A percentile compares a stretch with the other conserved stretches of the same genome.
phyloP scores from a whole-genome alignment of 768 basidiomycete species.

The Gautieria morchelliformis region DNA sequence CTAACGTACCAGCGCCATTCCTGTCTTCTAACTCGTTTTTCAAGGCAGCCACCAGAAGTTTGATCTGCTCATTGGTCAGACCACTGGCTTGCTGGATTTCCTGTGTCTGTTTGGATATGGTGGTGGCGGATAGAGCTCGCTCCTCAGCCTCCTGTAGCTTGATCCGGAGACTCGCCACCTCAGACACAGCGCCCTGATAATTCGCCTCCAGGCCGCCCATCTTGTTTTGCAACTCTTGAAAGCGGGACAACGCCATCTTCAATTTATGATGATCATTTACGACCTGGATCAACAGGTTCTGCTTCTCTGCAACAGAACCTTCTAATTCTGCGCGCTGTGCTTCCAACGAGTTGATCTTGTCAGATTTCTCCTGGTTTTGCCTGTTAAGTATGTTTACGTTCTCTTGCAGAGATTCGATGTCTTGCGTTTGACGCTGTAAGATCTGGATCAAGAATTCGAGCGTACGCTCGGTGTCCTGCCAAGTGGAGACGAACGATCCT shows the following conservation, averaged over 20 bases:
- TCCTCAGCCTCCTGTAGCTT: not conserved
- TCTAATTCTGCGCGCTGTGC: not conserved
- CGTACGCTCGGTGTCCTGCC: not conserved
- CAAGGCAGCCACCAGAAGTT: not conserved
- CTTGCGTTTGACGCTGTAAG: not conserved
- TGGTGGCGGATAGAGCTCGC: not conserved
- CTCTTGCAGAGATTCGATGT: not conserved
- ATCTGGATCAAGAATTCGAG: not conserved
- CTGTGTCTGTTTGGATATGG: not conserved
- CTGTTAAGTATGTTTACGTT: not conserved
- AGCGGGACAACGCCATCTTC: not conserved
- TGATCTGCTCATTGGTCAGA: not conserved
- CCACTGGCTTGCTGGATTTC: not conserved
- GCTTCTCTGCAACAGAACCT: not conserved
- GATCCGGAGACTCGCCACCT: not conserved
- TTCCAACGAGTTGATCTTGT: not conserved
- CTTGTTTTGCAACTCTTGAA: too few relatives aligned
- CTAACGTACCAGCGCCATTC: not conserved
- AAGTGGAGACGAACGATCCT: not conserved
- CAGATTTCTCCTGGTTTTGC: not conserved
- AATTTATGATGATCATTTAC: not conserved
- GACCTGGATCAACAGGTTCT: not conserved
- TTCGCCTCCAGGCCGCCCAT: not conserved
- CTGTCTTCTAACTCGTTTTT: not conserved
- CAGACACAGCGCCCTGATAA: not conserved